A percentile compares a stretch with the other conserved stretches of the same genome.
These are phyloP conservation scores for Drechslerella coelobrocha DNA, from an alignment of 2,329 filamentous ascomycete species.

Conservation along the genomic window DNA sequence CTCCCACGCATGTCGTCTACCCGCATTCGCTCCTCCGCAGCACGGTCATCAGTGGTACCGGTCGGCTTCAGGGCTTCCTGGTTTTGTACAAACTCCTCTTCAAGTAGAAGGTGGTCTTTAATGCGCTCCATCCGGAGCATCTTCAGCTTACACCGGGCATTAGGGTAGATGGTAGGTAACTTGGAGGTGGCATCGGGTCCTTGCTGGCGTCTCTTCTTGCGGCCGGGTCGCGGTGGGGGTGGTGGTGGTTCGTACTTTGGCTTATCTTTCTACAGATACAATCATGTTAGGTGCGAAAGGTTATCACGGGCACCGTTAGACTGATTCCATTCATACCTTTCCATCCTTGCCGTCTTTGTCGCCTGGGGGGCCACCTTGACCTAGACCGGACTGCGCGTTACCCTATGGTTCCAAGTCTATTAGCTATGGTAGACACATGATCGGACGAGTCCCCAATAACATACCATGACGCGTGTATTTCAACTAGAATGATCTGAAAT, in stretches of 20 bases:
- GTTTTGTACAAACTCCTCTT: slow-evolving; percentile 99
- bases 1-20: slow-evolving; percentile 99
- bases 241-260: slow-evolving; percentile 99
- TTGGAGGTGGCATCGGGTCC: slow-evolving; percentile 95
- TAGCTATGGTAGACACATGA: slow-evolving; percentile 32
- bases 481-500: slow-evolving; percentile 9
- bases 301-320: slow-evolving; percentile 10
- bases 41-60: slow-evolving; percentile 75
- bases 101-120: slow-evolving; percentile 93
- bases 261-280: slow-evolving; percentile 83
- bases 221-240: slow-evolving; percentile 93
- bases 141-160: slow-evolving; percentile 94
- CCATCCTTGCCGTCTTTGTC: slow-evolving; percentile 90
- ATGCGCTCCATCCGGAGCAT: slow-evolving; percentile 98
- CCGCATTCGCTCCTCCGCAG: slow-evolving; percentile 90
- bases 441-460: slow-evolving; percentile 37
- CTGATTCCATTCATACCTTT: slow-evolving; percentile 69
- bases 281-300: slow-evolving; percentile 7
- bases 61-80: slow-evolving; percentile 89
- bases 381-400: slow-evolving; percentile 87
- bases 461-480: slow-evolving; percentile 49
- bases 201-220: slow-evolving; percentile 96
- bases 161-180: slow-evolving; percentile 91
- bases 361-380: slow-evolving; percentile 70
- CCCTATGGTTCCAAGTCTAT: slow-evolving; percentile 63